Percentiles rank a stretch among this genome's conserved stretches.
phyloP scores from a whole-genome alignment of 768 basidiomycete species.

The Rhodotorula taiwanensis region DNA sequence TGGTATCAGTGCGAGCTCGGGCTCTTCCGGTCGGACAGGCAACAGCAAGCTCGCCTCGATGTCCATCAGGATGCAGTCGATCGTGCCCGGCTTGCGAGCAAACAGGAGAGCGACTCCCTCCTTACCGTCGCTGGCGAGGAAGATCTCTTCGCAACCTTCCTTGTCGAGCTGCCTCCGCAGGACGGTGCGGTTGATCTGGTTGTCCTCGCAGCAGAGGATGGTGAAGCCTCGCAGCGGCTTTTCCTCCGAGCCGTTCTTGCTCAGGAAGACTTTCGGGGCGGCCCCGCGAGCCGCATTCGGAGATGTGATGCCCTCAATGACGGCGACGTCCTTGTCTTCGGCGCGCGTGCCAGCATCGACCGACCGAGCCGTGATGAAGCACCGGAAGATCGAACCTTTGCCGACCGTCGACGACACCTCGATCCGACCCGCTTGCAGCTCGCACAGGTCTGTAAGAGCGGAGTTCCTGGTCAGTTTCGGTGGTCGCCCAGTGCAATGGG shows the following conservation, averaged over 20 bases:
- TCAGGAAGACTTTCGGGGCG: constrained; percentile 11
- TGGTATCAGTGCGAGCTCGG: neutral
- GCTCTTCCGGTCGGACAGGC: too few relatives aligned
- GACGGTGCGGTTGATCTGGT: constrained; percentile 30
- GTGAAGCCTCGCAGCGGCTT: constrained; percentile 1
- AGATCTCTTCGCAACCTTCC: constrained; percentile 14
- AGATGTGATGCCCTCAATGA: constrained; percentile 24
- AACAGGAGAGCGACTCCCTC: constrained; percentile 15
- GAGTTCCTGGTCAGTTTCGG: neutral
- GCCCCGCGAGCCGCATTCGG: constrained; percentile 22
- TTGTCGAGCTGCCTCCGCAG: constrained; percentile 24
- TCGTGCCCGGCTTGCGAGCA: neutral
- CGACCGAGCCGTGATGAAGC: constrained; percentile 31
- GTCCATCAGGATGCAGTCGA: constrained; percentile 35
- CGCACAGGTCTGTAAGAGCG: constrained; percentile 21
- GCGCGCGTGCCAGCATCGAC: constrained; percentile 11
- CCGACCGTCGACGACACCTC: constrained; percentile 28
- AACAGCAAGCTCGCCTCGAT: constrained; percentile 23
- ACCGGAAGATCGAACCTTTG: constrained; percentile 32
- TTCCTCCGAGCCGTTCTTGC: constrained; percentile 4
- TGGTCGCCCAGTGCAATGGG: constrained; percentile 42
- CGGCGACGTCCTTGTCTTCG: neutral
- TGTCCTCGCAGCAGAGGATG: constrained; percentile 34
- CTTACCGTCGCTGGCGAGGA: constrained; percentile 26
- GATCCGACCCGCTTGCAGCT: constrained; percentile 29